Evolutionary conservation across 2,329 filamentous ascomycete genomes (phyloP), one percentile per base, ranked within the genome.

Genomic region (Bipolaris bicolor): DNA sequence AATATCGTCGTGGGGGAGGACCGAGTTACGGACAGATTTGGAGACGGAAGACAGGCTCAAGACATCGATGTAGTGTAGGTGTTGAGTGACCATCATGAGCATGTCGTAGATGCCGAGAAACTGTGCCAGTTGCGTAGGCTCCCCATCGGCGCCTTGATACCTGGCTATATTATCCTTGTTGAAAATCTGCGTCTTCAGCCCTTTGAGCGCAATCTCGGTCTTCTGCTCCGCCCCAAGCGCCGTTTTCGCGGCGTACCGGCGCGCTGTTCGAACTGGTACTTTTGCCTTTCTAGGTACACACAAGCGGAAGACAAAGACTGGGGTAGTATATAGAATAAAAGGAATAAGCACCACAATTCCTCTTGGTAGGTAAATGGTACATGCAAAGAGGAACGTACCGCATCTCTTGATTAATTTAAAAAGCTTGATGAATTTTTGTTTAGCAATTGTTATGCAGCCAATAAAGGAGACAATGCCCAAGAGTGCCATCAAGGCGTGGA

Each of bases 91-190:
- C 3, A 65, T 49, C 15, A 74, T 64, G 3, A 74, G 55, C 39
- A 74, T 67, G 44, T 74, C 71, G 51, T 73, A 74, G 18, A 66
- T 60, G n/a, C 56, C 44, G n/a, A 74, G 50, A 36, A 74, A 72
- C 3, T 66, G 58, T 10, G 70, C 53, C 5, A 74, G 55, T n/a
- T 45, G 46, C 3, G 50, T 60, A 13, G 58, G 41, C 20, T 49
- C 44, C 3, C 61, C 62, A 0, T 10, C 22, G 4, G 33, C 33
- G 22, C 54, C 45, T 40, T 57, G 29, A 7, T 59, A 61, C 16
- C 41, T 24, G 41, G n/a, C 34, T 26, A 47, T 26, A 26, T 7
- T 5, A 29, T 54, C 31, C 22, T 45, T 29, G 13, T 43, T 57
- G 4, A 20, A 50, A 0, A 58, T 3, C 5, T 47, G 45, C 10